Evolutionary conservation across 1,284 basidiomycete species (phyloP), one percentile per base, ranked within the genome.

Genomic region (Ganoderma meredithae): DNA sequence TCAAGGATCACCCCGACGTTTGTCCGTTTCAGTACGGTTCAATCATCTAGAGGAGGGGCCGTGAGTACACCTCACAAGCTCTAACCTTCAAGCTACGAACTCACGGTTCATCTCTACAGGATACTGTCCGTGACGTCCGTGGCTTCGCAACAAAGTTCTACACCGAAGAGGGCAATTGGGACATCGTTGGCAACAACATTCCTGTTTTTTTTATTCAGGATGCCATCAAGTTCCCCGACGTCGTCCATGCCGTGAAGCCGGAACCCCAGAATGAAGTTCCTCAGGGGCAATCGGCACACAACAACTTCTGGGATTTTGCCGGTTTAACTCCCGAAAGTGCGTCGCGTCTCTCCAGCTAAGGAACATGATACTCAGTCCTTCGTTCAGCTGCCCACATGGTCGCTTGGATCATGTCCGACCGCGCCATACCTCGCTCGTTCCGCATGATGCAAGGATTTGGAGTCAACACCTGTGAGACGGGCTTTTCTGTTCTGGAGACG

Each of bases 401-500:
- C 10, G 89, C 91, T 85, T 95, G 94, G 94, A 84, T 84, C 39
- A 90, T 96, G 86, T 93, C 91, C 4, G 94, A 96, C 77, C 88
- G 94, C 70, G 88, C 86, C 66, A 85, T 96, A 67, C 95, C 95
- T 15, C 88, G 93, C 40, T 94, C 92, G 2, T 92, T 83, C 78
- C 88, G 94, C 61, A 94, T 93, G 90, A 93, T 96, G 88, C 92
- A 94, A 81, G 95, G 90, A 6, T 95, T 95, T 71, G 92, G 93
- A 13, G 92, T 95, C 36, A 94, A 96, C 79, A 94, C 93, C 0
- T 95, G 71, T 72, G 27, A 43, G 69, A 53, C 31, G 3, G 39
- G 1, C 27, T 43, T 0, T 47, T 31, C 9, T 3, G 7, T 22
- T 7, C 5, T 12, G 12, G 6, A 27, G 22, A 17, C 25, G 13